phyloP scores from a whole-genome alignment of 225 moss, liverwort and hornwort species.

The Bryoerythrophyllum caledonicum region DNA sequence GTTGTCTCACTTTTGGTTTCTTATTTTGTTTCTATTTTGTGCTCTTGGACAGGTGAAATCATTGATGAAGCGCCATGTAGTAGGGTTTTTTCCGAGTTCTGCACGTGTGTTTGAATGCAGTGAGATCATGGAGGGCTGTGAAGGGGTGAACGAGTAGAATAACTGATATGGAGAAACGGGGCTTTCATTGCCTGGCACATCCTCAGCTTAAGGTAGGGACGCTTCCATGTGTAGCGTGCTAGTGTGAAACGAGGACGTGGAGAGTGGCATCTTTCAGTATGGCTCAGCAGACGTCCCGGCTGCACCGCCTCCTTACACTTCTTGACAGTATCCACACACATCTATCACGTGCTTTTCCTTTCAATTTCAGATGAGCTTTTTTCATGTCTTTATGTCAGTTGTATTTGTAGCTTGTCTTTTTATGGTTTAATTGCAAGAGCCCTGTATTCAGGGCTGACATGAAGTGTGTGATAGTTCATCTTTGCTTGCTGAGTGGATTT shows the following conservation, averaged over 20 bases:
- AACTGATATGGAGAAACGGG: conserved; percentile 22
- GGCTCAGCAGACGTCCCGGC: conserved; percentile 90
- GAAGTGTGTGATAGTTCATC: neutral
- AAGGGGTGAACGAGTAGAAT: neutral
- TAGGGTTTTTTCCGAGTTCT: conserved; percentile 12
- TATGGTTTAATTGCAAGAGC: neutral
- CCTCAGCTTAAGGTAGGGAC: conserved; percentile 4
- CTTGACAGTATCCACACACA: conserved; percentile 73
- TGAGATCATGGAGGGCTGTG: conserved; percentile 25
- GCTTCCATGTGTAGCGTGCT: conserved; percentile 28
- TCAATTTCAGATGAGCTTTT: conserved; percentile 2
- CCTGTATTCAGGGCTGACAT: neutral
- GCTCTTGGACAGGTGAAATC: conserved; percentile 23
- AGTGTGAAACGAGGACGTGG: conserved; percentile 21
- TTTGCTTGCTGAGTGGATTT: neutral
- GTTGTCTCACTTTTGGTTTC: neutral
- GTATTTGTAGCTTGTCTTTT: neutral
- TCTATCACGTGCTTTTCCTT: neutral
- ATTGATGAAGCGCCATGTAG: conserved; percentile 6
- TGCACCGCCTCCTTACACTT: conserved; percentile 83
- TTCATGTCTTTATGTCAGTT: neutral
- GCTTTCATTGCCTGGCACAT: conserved; percentile 8
- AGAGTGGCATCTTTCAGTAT: conserved; percentile 44
- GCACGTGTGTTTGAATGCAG: neutral
- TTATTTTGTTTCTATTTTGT: neutral